Conservation (phyloP, 2,329 filamentous ascomycete species). For the Amylocarpus encephaloides region DNA sequence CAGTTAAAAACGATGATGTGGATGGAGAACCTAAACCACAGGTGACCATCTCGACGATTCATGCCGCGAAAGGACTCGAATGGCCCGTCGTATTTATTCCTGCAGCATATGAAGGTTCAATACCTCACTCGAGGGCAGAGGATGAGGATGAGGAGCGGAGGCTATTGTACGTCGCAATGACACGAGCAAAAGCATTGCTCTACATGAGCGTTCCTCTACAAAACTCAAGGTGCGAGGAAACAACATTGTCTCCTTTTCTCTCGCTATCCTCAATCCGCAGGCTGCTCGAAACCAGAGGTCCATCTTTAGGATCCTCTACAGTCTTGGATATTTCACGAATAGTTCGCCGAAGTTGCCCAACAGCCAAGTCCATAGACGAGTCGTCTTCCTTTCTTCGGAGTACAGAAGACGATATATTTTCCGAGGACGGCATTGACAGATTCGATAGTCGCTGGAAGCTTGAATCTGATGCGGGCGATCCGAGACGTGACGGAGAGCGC, state of each 20-base stretch:
- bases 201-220: constrained; percentile 77
- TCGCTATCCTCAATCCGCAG: constrained; percentile 45
- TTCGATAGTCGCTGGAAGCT: constrained; percentile 34
- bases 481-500: constrained; percentile 21
- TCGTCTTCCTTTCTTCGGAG: constrained; percentile 47
- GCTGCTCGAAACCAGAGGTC: constrained; percentile 56
- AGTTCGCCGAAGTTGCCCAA: constrained; percentile 55
- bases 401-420: constrained; percentile 62
- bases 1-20: constrained; percentile 60
- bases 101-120: constrained; percentile 80
- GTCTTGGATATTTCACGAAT: constrained; percentile 66
- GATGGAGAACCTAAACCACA: constrained; percentile 51
- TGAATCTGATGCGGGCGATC: constrained; percentile 18
- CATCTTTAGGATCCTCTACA: constrained; percentile 57
- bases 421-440: constrained; percentile 51
- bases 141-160: constrained; percentile 83
- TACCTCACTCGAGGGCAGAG: constrained; percentile 81
- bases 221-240: constrained; percentile 55
- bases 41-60: constrained; percentile 91
- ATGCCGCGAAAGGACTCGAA: constrained; percentile 91
- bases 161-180: constrained; percentile 94
- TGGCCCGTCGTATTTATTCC: constrained; percentile 96
- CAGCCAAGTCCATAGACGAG: constrained; percentile 37
- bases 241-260: constrained; percentile 68
- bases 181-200: constrained; percentile 75